Evolutionary conservation across 371 early-diverging fungal species (phyloP).

Genomic region (Modicella reniformis): DNA sequence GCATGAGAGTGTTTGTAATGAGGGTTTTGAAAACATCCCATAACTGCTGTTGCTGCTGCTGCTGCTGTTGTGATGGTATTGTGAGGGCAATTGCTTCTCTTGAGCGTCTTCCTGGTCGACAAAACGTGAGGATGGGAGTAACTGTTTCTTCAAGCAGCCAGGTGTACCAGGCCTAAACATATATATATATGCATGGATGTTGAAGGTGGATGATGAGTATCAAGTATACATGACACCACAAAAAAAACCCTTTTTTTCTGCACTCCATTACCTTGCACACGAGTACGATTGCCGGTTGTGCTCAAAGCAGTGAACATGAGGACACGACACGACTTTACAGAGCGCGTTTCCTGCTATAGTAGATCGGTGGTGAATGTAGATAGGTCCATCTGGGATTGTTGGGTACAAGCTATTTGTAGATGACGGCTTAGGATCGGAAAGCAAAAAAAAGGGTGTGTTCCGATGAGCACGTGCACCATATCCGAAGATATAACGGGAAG

Average conservation of each 20-base stretch:
- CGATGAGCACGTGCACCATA: background rate
- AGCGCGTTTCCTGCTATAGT: conserved; percentile 30
- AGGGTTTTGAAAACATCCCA: background rate
- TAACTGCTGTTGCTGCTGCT: background rate
- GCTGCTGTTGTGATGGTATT: background rate
- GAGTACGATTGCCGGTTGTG: conserved; percentile 14
- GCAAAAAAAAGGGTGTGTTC: background rate
- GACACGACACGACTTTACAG: conserved; percentile 14
- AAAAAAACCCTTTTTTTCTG: background rate
- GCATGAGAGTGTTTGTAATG: background rate
- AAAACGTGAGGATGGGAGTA: conserved; percentile 3
- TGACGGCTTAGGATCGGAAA: conserved; percentile 1
- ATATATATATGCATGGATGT: background rate
- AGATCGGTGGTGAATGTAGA: conserved; percentile 53
- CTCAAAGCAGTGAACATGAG: conserved; percentile 34
- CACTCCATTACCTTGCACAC: conserved; percentile 15
- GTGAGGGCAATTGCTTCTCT: background rate
- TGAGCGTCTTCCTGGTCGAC: background rate
- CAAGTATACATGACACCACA: no score
- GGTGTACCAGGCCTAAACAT: background rate
- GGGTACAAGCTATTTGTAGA: conserved; percentile 21
- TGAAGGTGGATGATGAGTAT: no score
- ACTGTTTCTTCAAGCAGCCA: conserved; percentile 17
- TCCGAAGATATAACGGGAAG: conserved; percentile 1
- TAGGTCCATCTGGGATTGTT: conserved; percentile 45